Conservation (phyloP, 2,329 filamentous ascomycete species). For the Colletotrichum sansevieriae region DNA sequence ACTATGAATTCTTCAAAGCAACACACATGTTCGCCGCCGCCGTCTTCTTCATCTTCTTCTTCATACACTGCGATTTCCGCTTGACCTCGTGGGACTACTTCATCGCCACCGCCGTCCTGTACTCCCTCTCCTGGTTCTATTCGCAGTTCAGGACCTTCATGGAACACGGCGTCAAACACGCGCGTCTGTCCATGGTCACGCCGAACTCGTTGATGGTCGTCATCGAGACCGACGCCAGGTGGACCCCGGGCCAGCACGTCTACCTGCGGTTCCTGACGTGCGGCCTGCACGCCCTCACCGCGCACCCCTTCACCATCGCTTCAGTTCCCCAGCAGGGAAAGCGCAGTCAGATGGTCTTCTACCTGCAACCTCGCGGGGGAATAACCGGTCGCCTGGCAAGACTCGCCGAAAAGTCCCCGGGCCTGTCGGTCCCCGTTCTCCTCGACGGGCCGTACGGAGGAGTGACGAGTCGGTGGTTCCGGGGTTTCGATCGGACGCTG, state of each 20-base stretch:
- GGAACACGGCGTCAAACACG: constrained; percentile 48
- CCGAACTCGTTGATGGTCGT: constrained; percentile 54
- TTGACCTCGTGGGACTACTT: constrained; percentile 73
- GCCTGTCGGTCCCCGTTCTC: constrained; percentile 57
- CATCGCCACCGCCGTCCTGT: constrained; percentile 62
- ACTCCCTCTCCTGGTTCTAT: constrained; percentile 55
- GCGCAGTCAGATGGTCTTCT: constrained; percentile 62
- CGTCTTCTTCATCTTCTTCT: constrained; percentile 70
- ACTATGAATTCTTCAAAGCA: constrained; percentile 73
- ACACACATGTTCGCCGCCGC: constrained; percentile 66
- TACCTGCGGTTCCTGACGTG: constrained; percentile 65
- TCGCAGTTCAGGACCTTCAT: constrained; percentile 51
- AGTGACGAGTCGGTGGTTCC: constrained; percentile 52
- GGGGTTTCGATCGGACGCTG: constrained; percentile 57
- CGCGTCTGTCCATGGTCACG: constrained; percentile 25
- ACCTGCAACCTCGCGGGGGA: constrained; percentile 62
- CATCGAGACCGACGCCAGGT: constrained; percentile 59
- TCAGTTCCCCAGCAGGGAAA: constrained; percentile 55
- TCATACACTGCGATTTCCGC: constrained; percentile 69
- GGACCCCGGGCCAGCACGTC: constrained; percentile 67
- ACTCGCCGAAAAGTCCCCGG: constrained; percentile 53
- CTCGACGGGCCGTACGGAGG: constrained; percentile 73
- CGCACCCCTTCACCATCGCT: constrained; percentile 69
- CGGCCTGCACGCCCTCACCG: constrained; percentile 58
- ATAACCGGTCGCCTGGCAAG: constrained; percentile 61